Conservation (phyloP, 345 rosid species). For the Aquilaria yunnanensis region DNA sequence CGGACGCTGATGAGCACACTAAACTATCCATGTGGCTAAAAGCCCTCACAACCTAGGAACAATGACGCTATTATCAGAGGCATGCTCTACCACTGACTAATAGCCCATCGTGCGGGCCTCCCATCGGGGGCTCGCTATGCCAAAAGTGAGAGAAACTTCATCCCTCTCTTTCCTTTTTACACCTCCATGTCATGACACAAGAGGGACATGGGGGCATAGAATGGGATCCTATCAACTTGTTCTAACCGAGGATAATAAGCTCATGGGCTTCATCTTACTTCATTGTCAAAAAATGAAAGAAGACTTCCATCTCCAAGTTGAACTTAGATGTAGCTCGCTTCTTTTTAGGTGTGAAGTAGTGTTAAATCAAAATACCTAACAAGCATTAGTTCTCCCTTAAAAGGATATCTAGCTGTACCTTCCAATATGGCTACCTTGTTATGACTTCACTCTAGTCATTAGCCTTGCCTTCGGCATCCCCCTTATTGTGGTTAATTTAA, state of each 20-base stretch:
- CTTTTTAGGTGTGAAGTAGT: too few species aligned
- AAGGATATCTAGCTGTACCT: too few species aligned
- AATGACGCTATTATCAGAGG: conserved; percentile 1
- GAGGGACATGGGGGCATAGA: conserved; percentile 2
- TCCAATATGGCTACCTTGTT: too few species aligned
- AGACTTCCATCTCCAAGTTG: too few species aligned
- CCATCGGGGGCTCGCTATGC: background rate
- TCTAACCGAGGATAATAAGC: conserved; percentile 6
- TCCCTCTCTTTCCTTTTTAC: conserved; percentile 4
- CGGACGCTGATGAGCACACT: conserved; percentile 1
- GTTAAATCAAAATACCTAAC: too few species aligned
- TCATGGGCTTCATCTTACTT: conserved; percentile 9
- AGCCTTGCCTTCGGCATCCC: too few species aligned
- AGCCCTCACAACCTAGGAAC: conserved; percentile 1
- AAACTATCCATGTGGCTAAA: conserved; percentile 3
- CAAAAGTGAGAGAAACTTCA: background rate
- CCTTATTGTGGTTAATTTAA: too few species aligned
- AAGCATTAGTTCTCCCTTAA: too few species aligned
- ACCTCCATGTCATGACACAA: background rate
- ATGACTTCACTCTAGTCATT: too few species aligned
- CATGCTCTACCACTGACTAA: conserved; percentile 5
- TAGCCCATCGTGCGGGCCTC: background rate
- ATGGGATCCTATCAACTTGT: conserved; percentile 7
- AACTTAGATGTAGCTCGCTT: too few species aligned
- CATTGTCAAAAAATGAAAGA: background rate